These are phyloP conservation scores for Reticulascus tulasneorum DNA, from an alignment of 2,329 filamentous ascomycete genomes.

Conservation along the genomic window DNA sequence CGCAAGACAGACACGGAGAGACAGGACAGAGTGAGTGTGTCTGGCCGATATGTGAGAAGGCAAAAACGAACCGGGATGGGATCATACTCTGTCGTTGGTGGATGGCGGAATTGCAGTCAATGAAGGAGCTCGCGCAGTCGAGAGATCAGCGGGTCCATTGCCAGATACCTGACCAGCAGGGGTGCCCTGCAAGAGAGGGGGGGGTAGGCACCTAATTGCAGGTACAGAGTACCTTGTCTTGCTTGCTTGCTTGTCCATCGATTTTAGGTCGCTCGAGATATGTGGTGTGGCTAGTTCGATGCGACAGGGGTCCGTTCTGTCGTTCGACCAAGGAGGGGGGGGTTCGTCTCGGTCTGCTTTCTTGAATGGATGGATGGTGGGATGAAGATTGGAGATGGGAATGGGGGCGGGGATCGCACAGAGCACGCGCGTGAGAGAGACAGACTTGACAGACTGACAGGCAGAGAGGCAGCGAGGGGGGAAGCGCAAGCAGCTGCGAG, in stretches of 20 bases:
- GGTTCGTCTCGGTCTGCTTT: slow-evolving; percentile 2
- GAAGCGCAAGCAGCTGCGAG: no score
- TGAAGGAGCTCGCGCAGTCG: slow-evolving; percentile 6
- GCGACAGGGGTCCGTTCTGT: slow-evolving; percentile 7
- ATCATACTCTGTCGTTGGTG: slow-evolving; percentile 4
- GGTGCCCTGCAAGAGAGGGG: slow-evolving; percentile 4
- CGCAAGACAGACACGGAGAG: no score
- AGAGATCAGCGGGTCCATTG: slow-evolving; percentile 14
- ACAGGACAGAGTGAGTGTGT: no score
- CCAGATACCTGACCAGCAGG: slow-evolving; percentile 11
- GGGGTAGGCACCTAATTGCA: slow-evolving; percentile 7
- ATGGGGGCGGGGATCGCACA: no score
- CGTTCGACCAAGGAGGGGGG: slow-evolving; percentile 8
- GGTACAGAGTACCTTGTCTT: slow-evolving; percentile 12
- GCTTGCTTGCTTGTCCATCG: slow-evolving; percentile 9
- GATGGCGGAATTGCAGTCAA: slow-evolving; percentile 1
- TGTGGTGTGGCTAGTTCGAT: slow-evolving; percentile 11
- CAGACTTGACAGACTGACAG: no score
- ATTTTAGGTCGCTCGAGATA: slow-evolving; percentile 14
- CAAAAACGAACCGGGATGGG: no score
- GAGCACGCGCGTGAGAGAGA: no score
- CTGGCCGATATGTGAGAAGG: no score
- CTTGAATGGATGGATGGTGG: no score
- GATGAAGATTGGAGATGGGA: no score
- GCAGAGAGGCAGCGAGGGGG: no score